Base-by-base conservation (phyloP, 129 eudicot species). In the Kitagawia praeruptora region DNA sequence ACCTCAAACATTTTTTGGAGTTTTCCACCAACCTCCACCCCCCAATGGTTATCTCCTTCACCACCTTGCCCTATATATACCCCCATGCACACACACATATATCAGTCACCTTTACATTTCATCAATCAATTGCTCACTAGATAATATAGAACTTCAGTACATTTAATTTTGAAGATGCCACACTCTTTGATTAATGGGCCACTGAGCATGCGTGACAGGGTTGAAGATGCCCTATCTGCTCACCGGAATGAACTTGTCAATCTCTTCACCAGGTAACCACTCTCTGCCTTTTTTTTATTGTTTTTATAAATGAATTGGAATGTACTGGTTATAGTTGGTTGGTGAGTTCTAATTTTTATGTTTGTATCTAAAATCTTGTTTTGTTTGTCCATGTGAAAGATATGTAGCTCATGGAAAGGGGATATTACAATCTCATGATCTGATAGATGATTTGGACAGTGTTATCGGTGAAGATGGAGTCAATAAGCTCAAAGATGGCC, bases 201-300 rank as follows among this genome's bases (percentile, higher is more conserved):
- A 9, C 54, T 49, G 23, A 77, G 80, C 72, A 77, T 56, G 80
- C 46, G 80, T 4, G 80, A 77, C 28, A 77, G 74, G 80, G 80
- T 77, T 39, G 73, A 77, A 40, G 74, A 77, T 39, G 41, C 80
- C 80, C 80, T 77, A 18, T 58, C 80, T 61, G 54, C 73, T 39
- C 74, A 77, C 74, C 39, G 80, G 13, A 77, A 77, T 27, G 80
- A 77, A 61, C 73, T 77, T 77, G 80, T 58, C 37, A 28, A 40
- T 39, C 80, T 77, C 56, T 61, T 77, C 56, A 56, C 72, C 72
- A 58, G 80, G 80, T 58, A 28, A 53, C 66, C 9, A 14, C 40
- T 11, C 21, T 47, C 40, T 75, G 61, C 34, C 34, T 31, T 31
- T 31, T 31, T 13, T 25, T 13, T 47, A 11, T 34, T 13, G 18